A percentile compares a stretch with the other conserved stretches of the same genome.
These are phyloP conservation scores for Malassezia restricta DNA, from an alignment of 1,284 basidiomycete species.

Conservation along the genomic window DNA sequence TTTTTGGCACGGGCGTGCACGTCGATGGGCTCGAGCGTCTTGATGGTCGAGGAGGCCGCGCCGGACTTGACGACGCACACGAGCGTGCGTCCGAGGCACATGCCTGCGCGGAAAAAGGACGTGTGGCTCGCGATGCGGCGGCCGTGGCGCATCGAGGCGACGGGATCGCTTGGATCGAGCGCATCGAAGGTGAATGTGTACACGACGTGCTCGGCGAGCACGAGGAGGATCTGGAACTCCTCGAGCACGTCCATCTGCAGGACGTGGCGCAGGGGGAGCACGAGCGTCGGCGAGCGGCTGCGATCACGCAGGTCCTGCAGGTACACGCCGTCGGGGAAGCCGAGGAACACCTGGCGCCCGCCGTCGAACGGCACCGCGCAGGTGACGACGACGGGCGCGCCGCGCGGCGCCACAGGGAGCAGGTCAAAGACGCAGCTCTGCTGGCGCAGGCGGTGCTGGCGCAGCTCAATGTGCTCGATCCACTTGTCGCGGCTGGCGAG, in stretches of 20 bases:
- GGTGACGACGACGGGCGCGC: conserved; percentile 70
- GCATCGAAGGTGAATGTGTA: conserved; percentile 92
- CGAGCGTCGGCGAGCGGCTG: conserved; percentile 65
- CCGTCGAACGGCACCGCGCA: conserved; percentile 84
- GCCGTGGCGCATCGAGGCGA: conserved; percentile 78
- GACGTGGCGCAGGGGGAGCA: conserved; percentile 76
- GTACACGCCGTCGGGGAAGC: conserved; percentile 92
- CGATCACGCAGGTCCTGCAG: conserved; percentile 69
- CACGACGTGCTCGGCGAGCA: conserved; percentile 76
- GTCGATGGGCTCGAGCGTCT: conserved; percentile 91
- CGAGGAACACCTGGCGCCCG: conserved; percentile 80
- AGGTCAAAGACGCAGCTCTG: conserved; percentile 79
- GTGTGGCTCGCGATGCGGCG: conserved; percentile 93
- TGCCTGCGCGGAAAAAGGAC: conserved; percentile 92
- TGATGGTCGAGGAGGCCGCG: conserved; percentile 90
- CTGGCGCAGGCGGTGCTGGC: conserved; percentile 73
- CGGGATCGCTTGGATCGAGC: conserved; percentile 76
- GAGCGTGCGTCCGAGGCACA: conserved; percentile 81
- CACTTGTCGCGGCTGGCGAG: conserved; percentile 79
- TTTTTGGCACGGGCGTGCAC: conserved; percentile 67
- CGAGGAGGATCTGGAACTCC: conserved; percentile 87
- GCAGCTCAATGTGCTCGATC: conserved; percentile 80
- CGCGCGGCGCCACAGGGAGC: conserved; percentile 69
- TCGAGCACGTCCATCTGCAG: conserved; percentile 92
- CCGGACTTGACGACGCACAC: conserved; percentile 96